Conservation (phyloP, 495 filamentous ascomycete genomes). For the Amorphotheca resinae region DNA sequence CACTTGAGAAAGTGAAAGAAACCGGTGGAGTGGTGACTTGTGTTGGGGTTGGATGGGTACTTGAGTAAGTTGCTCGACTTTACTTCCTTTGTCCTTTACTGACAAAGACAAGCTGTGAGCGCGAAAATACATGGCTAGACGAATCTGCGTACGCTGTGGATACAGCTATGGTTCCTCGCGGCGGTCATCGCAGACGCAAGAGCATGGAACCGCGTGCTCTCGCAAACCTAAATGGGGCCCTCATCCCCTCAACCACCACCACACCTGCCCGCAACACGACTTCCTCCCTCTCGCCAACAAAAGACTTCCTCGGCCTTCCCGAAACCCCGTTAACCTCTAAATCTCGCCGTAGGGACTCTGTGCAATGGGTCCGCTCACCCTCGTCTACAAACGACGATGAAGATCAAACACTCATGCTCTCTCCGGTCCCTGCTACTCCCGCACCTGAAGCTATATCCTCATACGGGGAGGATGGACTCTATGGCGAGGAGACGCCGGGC, state of each 20-base stretch:
- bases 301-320: constrained; percentile 7
- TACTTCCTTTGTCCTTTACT: neutral
- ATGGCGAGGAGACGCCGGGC: constrained; percentile 15
- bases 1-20: constrained; percentile 73
- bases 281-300: constrained; percentile 26
- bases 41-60: constrained; percentile 79
- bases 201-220: constrained; percentile 82
- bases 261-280: constrained; percentile 27
- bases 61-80: constrained; percentile 50
- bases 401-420: constrained; percentile 26
- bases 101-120: constrained; percentile 51
- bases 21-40: constrained; percentile 65
- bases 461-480: constrained; percentile 19
- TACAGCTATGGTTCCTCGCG: constrained; percentile 58
- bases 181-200: constrained; percentile 68
- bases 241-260: constrained; percentile 26
- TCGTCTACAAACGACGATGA: constrained; percentile 10
- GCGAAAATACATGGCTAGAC: constrained; percentile 63
- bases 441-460: constrained; percentile 34
- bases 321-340: constrained; percentile 25
- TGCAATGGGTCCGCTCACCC: constrained; percentile 36
- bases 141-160: constrained; percentile 60
- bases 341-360: constrained; percentile 36
- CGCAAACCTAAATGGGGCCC: constrained; percentile 56
- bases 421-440: constrained; percentile 40